Base-by-base conservation (phyloP, 257 asterid species). In the Haberlea rhodopensis region DNA sequence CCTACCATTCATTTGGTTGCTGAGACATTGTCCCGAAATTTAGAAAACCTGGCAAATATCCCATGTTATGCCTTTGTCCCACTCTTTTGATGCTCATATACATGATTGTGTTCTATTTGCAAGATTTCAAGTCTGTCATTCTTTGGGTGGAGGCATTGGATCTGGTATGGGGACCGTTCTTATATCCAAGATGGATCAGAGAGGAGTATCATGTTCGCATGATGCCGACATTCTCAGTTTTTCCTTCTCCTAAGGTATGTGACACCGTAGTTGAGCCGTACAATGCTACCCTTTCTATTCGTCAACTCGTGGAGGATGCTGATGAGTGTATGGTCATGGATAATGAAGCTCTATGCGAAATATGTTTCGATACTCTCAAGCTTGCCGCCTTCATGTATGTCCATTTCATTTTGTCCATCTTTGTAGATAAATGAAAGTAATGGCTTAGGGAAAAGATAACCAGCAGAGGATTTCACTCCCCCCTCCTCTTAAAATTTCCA, bases 101-200 rank as follows among this genome's bases (percentile, higher is more conserved):
- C 34, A 29, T 29, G 4, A 6, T 13, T 59, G 32, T 43, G 45
- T 55, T 18, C n/a, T 55, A 24, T 15, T 5, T 8, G 3, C 66
- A 61, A 53, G 66, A 61, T 34, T 61, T 45, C 66, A 61, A 40
- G 54, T 34, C 11, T 61, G 66, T 31, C 66, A 61, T 37, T 61
- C 66, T 19, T 61, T 61, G 66, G 66, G 66, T 61, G 66, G 66
- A 61, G 66, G 66, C 26, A 61, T 53, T 15, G 66, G 66, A 37
- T 61, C 66, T 9, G 66, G 54, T 61, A 61, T 61, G 54, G 66
- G 66, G 4, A 61, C 66, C 54, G 53, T 61, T 34, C 66, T 61
- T 9, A 61, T 61, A 32, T 61, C 66, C 66, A 31, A 31, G 40
- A 31, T 31, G 11, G 40, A 31, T 31, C 40, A 8, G 40, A 31